Evolutionary conservation across 2,329 filamentous ascomycete species (phyloP).

Genomic region (Verticillium tricorpus): DNA sequence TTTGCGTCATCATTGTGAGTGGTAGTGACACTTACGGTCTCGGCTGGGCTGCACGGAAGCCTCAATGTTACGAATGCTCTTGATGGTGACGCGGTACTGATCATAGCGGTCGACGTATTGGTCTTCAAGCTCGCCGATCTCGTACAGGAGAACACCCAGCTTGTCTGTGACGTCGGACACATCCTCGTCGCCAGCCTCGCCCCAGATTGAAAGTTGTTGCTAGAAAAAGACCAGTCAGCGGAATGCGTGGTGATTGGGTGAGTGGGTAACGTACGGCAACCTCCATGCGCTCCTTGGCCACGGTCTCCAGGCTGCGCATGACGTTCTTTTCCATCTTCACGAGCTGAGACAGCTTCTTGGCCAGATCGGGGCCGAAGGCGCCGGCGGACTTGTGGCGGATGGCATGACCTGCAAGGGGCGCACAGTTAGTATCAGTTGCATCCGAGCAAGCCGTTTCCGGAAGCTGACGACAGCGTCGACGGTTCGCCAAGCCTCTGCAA

Average conservation of each 20-base stretch:
- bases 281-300: constrained; percentile 95
- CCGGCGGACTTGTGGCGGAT: constrained; percentile 71
- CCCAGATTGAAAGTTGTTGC: constrained; percentile 99
- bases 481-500: neutral
- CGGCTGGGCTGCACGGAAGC: constrained; percentile 96
- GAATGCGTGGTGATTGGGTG: neutral
- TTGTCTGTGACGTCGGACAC: constrained; percentile 99
- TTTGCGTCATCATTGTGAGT: too few species aligned
- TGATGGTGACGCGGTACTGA: constrained; percentile 98
- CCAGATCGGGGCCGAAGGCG: constrained; percentile 78
- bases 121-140: constrained; percentile 96
- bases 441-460: neutral
- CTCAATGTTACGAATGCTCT: constrained; percentile 99
- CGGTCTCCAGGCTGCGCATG: constrained; percentile 95
- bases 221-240: constrained; percentile 28
- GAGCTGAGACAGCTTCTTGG: constrained; percentile 95
- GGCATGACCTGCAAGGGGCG: constrained; percentile 47
- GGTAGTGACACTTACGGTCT: constrained; percentile 65
- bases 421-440: neutral
- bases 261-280: constrained; percentile 69
- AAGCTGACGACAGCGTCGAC: neutral
- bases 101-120: constrained; percentile 98
- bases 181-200: constrained; percentile 91
- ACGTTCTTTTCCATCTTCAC: constrained; percentile 99
- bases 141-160: constrained; percentile 94